phyloP scores from a whole-genome alignment of 345 rosid genomes.

The Citrus glauca region DNA sequence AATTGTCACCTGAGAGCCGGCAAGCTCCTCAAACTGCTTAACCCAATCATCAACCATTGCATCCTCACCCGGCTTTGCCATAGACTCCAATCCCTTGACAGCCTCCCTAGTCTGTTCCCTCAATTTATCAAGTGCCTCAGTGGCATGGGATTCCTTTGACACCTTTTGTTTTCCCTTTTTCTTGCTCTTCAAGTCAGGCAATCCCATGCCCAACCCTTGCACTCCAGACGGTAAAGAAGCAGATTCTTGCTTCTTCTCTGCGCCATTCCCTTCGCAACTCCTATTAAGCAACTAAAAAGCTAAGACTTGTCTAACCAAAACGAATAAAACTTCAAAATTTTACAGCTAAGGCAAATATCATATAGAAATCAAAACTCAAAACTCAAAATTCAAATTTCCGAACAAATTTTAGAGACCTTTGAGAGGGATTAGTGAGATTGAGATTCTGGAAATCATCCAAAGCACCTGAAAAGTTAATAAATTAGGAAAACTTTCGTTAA shows the following conservation, averaged over 20 bases:
- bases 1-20: conserved; percentile 65
- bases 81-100: conserved; percentile 77
- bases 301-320: neutral
- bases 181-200: conserved; percentile 86
- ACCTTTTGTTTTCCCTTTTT: conserved; percentile 74
- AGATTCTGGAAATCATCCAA: conserved; percentile 95
- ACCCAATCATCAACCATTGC: conserved; percentile 93
- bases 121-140: conserved; percentile 80
- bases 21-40: conserved; percentile 90
- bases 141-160: conserved; percentile 63
- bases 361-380: no score
- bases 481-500: neutral
- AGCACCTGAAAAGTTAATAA: conserved; percentile 62
- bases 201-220: conserved; percentile 87
- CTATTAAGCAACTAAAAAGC: conserved; percentile 27
- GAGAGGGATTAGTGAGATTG: conserved; percentile 55
- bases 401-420: conserved; percentile 30
- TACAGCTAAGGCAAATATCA: neutral
- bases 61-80: conserved; percentile 51
- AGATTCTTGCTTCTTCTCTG: conserved; percentile 33
- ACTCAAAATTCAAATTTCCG: no score
- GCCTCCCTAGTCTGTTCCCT: conserved; percentile 85
- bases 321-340: neutral
- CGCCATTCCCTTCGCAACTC: conserved; percentile 35
- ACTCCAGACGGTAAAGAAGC: conserved; percentile 53